A percentile compares a stretch with the other conserved stretches of the same genome.
Conservation (phyloP, 352 stramenopile species). For the Pythium rishiriense region DNA sequence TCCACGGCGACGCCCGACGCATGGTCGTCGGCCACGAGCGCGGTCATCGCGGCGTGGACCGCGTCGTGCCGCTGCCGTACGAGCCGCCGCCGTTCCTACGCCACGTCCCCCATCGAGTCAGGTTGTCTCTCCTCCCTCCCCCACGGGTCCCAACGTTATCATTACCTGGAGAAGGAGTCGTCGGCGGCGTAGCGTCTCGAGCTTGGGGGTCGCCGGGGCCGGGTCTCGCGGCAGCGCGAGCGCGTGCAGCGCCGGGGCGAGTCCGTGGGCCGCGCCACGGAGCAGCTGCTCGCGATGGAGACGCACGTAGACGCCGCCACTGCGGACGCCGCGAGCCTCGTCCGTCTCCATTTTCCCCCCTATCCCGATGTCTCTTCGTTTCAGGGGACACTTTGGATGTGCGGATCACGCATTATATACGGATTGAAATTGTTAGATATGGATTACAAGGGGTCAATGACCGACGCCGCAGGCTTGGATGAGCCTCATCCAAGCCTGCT, state of each 20-base stretch:
- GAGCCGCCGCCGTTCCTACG: slow-evolving; percentile 9
- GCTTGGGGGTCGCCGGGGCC: slow-evolving; percentile 30
- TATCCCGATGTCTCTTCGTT: no score
- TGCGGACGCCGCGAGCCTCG: slow-evolving; percentile 28
- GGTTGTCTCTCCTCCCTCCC: no score
- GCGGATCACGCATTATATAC: not conserved
- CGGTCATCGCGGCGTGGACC: not conserved
- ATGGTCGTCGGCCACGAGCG: not conserved
- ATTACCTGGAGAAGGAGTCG: slow-evolving; percentile 30
- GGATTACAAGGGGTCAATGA: not conserved
- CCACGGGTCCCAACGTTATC: no score
- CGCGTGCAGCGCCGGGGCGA: slow-evolving; percentile 1
- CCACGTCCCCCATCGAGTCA: not conserved
- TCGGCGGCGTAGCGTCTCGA: slow-evolving; percentile 22
- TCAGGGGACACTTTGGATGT: not conserved
- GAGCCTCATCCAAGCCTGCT: no score
- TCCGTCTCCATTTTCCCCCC: not conserved
- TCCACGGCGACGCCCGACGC: not conserved
- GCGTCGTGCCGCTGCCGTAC: slow-evolving; percentile 8
- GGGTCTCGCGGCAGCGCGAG: slow-evolving; percentile 34
- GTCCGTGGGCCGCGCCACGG: slow-evolving; percentile 11
- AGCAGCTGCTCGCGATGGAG: slow-evolving; percentile 26
- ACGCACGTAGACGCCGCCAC: slow-evolving; percentile 52
- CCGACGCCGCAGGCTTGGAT: not conserved
- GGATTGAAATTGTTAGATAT: not conserved